Evolutionary conservation across 305 asterid genomes (phyloP).

Genomic region (Fraxinus angustifolia): DNA sequence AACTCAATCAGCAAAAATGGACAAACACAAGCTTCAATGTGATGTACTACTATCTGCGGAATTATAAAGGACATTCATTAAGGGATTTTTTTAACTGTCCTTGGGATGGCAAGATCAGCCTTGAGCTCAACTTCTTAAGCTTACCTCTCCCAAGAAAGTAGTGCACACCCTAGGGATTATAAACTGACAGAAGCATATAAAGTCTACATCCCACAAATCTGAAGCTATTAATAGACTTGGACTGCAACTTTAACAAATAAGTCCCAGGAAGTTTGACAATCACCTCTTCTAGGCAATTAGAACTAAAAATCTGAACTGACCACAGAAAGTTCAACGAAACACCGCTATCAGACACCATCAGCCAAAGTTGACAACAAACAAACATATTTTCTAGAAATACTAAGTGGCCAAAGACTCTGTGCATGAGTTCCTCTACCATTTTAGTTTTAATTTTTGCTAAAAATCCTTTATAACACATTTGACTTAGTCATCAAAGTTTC

Average conservation of each 20-base stretch:
- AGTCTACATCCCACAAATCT: neutral
- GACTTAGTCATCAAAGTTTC: neutral
- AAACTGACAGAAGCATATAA: neutral
- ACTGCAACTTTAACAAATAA: neutral
- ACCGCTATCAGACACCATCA: neutral
- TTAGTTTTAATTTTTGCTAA: neutral
- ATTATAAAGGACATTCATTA: neutral
- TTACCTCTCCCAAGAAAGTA: neutral
- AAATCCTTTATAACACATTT: neutral
- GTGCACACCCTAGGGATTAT: neutral
- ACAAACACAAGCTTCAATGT: neutral
- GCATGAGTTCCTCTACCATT: neutral
- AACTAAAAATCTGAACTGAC: neutral
- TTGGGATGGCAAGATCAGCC: constrained; percentile 1
- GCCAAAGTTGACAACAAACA: neutral
- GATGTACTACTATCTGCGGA: neutral
- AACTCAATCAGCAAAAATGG: neutral
- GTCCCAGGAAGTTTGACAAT: neutral
- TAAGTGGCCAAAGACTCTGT: neutral
- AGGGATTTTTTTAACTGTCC: neutral
- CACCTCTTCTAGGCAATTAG: neutral
- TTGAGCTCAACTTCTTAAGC: neutral
- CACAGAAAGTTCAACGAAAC: neutral
- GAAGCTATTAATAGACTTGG: neutral
- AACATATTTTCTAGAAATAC: neutral